A percentile compares a stretch with the other conserved stretches of the same genome.
phyloP scores from a whole-genome alignment of 768 basidiomycete genomes.

The Rhodotorula sphaerocarpa region DNA sequence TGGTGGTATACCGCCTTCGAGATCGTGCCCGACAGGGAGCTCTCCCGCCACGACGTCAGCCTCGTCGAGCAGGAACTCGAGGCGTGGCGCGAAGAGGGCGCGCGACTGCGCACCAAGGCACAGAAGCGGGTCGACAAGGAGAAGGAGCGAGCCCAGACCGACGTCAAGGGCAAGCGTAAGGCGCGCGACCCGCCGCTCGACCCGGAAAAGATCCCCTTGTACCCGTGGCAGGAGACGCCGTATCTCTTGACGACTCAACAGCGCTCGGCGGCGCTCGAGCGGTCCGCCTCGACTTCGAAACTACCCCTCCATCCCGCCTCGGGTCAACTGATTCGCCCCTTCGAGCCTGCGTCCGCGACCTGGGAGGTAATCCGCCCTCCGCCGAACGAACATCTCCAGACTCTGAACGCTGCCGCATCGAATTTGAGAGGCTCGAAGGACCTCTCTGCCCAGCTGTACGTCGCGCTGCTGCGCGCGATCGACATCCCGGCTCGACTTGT shows the following conservation, averaged over 20 bases:
- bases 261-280: neutral
- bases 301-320: neutral
- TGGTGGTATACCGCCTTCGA: conserved; percentile 78
- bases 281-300: neutral
- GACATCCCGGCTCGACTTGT: conserved; percentile 80
- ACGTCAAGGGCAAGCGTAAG: conserved; percentile 2
- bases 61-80: conserved; percentile 21
- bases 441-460: conserved; percentile 81
- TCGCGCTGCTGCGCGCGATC: conserved; percentile 74
- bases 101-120: neutral
- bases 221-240: conserved; percentile 9
- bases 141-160: neutral
- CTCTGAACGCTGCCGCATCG: conserved; percentile 47
- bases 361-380: neutral
- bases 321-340: conserved; percentile 1
- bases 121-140: neutral
- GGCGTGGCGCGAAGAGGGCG: conserved; percentile 11
- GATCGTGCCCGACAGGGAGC: conserved; percentile 44
- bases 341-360: neutral
- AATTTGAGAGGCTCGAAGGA: conserved; percentile 74
- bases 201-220: neutral
- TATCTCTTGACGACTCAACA: neutral
- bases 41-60: neutral
- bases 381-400: neutral
- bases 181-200: neutral